Evolutionary conservation across 352 stramenopile species (phyloP), one percentile per base, ranked within the genome.

Genomic region (Phytophthora sojae): DNA sequence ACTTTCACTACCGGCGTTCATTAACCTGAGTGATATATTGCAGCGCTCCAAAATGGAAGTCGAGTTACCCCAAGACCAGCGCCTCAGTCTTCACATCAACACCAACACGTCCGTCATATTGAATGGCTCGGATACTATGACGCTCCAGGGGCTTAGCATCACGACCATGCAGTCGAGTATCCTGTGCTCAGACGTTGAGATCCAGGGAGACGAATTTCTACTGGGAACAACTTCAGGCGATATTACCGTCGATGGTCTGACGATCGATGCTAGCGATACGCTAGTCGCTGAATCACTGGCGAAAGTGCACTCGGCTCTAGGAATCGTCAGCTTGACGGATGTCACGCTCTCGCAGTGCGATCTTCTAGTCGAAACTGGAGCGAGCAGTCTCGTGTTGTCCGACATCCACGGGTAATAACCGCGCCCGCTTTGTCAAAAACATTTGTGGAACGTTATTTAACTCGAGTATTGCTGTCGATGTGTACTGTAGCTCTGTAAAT

Each of bases 41-140:
- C 53, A 91, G 82, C 73, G 83, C n/a, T 81, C 79, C 1, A 66
- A 73, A 29, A 67, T 93, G 50, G 74, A 71, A 11, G 21, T 93
- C 30, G 51, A 57, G 2, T 4, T 93, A 11, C 79, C 85, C 2
- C 69, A 63, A 11, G 67, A 80, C 12, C 29, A 35, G 2, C 4
- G 63, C 9, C 71, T 74, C 39, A 66, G 61, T 11, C 56, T 92
- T 26, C 32, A 57, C 9, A 57, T 93, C n/a, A 67, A 66, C 12
- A 89, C 75, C 32, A 90, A 88, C 61, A 61, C 80, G 7, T 89
- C 83, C 0, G 80, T 93, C 0, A 76, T 88, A 37, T 65, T 94
- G 47, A 86, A 81, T 17, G 57, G 52, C 5, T 57, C 74, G 1
- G 68, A 72, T 14, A 45, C 67, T 1, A 50, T 92, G 32, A 51